Base-by-base conservation (phyloP, 306 rosid species). In the Senna tora region DNA sequence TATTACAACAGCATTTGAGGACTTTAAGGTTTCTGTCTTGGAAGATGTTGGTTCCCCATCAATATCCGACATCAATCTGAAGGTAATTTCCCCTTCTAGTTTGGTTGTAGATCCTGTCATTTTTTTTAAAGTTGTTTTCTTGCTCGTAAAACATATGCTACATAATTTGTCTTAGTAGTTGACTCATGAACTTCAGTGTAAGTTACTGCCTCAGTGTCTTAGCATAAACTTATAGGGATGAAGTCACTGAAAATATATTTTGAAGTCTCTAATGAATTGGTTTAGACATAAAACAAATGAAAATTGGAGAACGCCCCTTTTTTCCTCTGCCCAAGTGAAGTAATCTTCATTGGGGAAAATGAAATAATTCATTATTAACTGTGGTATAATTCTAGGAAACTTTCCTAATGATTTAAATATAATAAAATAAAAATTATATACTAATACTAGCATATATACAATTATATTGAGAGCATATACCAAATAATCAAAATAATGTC, bases 31-130 rank as follows among this genome's bases (percentile, higher is more conserved):
- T 49, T 74, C 87, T 58, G 62, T 91, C 75, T 72, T 78, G 72
- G 90, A 87, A 65, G 90, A 86, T 46, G 78, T 66, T 77, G 85
- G 80, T 60, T 76, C 87, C 61, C 80, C 91, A 43, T 43, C 82
- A 12, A 80, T 94, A 69, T 83, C 91, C 7, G 97, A 89, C 59
- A 81, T 89, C 67, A 94, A 94, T 81, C 81, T 94, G 77, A 91
- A 87, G 98, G 98, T 94, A 84, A 20, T 68, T 53, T 55, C 4
- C 7, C 19, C 41, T 53, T 53, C 9, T 30, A 56, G 47, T 75
- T 52, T 34, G 25, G 28, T 41, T 65, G 67, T 28, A 45, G 36
- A 39, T 38, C 28, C 54, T 75, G 42, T 43, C 58, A 25, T 75
- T 67, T 58, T 46, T 25, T n/a, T n/a, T n/a, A n/a, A 9, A 43